A percentile compares a stretch with the other conserved stretches of the same genome.
These are phyloP conservation scores for Lasiosphaeria miniovina DNA, from an alignment of 495 filamentous ascomycete species.

Conservation along the genomic window DNA sequence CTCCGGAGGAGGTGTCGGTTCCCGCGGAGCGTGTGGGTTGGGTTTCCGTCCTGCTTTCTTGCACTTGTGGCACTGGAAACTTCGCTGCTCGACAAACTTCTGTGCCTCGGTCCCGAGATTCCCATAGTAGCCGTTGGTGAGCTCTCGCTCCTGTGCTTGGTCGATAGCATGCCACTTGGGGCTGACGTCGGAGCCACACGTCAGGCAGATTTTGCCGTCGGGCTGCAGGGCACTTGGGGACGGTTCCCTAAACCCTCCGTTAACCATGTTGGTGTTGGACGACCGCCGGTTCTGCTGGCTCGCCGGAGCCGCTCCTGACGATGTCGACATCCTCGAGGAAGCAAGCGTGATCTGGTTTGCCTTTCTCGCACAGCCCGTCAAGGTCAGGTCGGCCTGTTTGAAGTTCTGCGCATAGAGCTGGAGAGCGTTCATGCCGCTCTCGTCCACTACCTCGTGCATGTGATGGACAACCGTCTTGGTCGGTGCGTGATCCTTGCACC, in stretches of 20 bases:
- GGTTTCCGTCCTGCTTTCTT: conserved; percentile 44
- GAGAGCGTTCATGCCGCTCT: conserved; percentile 65
- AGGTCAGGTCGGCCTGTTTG: conserved; percentile 87
- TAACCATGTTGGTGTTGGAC: conserved; percentile 33
- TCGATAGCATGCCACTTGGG: conserved; percentile 58
- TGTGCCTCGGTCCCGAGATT: conserved; percentile 39
- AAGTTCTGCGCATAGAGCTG: conserved; percentile 83
- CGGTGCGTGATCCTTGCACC: conserved; percentile 81
- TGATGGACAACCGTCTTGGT: conserved; percentile 68
- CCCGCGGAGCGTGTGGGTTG: conserved; percentile 29
- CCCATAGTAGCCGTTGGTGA: conserved; percentile 42
- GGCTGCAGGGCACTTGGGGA: conserved; percentile 21
- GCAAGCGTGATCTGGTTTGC: conserved; percentile 53
- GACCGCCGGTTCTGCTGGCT: conserved; percentile 34
- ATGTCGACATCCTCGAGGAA: conserved; percentile 37
- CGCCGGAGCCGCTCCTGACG: conserved; percentile 6
- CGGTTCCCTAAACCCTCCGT: conserved; percentile 23
- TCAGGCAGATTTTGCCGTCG: conserved; percentile 50
- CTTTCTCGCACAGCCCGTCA: conserved; percentile 90
- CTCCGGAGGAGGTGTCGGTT: conserved; percentile 34
- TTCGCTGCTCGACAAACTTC: conserved; percentile 49
- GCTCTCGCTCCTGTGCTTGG: conserved; percentile 36
- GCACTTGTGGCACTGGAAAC: conserved; percentile 56
- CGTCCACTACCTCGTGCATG: conserved; percentile 68
- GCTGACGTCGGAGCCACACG: conserved; percentile 58